Percentiles rank a stretch among this genome's conserved stretches.
phyloP scores from a whole-genome alignment of 805 yeast genomes.

The Starmerella ratchasimensis region DNA sequence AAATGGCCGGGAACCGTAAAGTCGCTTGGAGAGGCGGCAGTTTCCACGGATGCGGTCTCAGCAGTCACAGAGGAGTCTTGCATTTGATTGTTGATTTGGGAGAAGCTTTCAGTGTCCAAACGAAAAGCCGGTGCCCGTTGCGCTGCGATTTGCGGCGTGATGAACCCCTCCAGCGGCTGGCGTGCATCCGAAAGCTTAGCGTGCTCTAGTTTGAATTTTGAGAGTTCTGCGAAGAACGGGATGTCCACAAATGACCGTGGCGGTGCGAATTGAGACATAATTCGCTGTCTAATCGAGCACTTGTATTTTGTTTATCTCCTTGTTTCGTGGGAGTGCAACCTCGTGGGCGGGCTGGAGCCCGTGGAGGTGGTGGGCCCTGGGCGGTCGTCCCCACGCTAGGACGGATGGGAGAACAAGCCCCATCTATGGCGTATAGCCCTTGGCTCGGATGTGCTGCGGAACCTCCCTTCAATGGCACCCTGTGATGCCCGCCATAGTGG shows the following conservation, averaged over 20 bases:
- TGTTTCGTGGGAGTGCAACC: no score
- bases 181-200: constrained; percentile 47
- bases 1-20: constrained; percentile 30
- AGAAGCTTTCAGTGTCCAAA: constrained; percentile 21
- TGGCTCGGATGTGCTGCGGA: no score
- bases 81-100: not conserved
- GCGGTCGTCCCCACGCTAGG: no score
- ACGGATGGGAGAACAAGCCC: no score
- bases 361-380: no score
- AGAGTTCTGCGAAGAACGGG: constrained; percentile 65
- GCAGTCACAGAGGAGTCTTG: not conserved
- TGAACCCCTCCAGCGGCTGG: constrained; percentile 32
- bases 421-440: no score
- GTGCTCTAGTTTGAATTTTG: constrained; percentile 59
- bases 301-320: no score
- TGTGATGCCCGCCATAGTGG: no score
- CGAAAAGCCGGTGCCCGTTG: constrained; percentile 28
- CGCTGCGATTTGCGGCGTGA: constrained; percentile 19
- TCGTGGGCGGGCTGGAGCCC: no score
- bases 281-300: no score
- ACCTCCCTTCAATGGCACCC: no score
- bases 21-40: not conserved
- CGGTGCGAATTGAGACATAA: constrained; percentile 36
- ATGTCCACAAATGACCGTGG: constrained; percentile 69
- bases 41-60: not conserved